Evolutionary conservation across 1,139 yeast genomes (phyloP), one percentile per base, ranked within the genome.

Genomic region (Yamadazyma mexicana): DNA sequence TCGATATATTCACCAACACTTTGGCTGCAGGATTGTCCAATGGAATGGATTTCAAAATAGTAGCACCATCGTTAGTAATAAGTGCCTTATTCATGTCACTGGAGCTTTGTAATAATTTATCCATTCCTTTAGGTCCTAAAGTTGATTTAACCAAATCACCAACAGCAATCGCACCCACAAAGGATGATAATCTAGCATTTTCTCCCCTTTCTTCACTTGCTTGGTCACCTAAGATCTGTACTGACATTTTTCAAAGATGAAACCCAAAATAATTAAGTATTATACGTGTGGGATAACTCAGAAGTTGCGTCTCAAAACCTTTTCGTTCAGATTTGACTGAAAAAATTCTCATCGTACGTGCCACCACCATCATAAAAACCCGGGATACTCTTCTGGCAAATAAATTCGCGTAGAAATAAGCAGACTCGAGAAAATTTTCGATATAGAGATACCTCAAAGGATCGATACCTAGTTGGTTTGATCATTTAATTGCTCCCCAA

Each of bases 91-190:
- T 72, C 38, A 86, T 83, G 40, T 92, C 81, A 4, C 92, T 77
- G 12, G 96, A 86, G 50, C 95, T 84, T 59, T 89, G 96, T 47
- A 92, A 72, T 50, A 92, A 73, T 62, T 92, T 92, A 65, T 92
- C 98, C 98, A 92, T 92, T 46, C 98, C 98, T 63, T 92, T 92
- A 49, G 98, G 98, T 9, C 98, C 98, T 51, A 92, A 72, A 3
- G 98, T 94, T 25, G 96, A 82, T 64, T 94, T 92, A 34, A 92
- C 98, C 47, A 92, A 75, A 62, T 92, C 98, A 37, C 98, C 98
- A 20, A 92, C 98, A 31, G 98, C 98, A 61, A 92, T 92, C 48
- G 98, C 98, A 37, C 98, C 98, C 16, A 92, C 96, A 66, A 92
- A 92, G 3, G 98, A 91, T 10, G 96, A 87, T 71, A 89, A 75